These are phyloP conservation scores for Eucommia ulmoides DNA, from an alignment of 257 asterid species.

Conservation along the genomic window DNA sequence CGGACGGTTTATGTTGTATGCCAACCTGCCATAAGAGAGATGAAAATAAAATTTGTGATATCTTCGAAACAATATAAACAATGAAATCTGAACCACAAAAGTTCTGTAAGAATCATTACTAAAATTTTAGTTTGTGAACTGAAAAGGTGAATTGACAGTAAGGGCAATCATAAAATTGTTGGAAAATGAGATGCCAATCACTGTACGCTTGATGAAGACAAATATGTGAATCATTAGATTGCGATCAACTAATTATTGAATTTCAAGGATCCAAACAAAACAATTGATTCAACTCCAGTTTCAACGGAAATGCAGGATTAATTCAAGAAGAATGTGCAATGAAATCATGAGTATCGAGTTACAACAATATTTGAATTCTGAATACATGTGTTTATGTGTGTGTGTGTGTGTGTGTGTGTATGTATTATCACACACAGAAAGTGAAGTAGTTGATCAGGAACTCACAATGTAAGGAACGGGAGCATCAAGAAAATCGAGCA, in stretches of 20 bases:
- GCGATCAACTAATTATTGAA: too few relatives aligned
- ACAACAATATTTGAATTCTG: too few relatives aligned
- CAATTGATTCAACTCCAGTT: background rate
- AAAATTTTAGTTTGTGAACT: too few relatives aligned
- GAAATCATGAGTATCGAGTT: background rate
- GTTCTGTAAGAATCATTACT: too few relatives aligned
- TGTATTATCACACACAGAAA: background rate
- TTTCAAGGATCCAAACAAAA: too few relatives aligned
- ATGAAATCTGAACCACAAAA: too few relatives aligned
- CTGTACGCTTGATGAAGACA: background rate
- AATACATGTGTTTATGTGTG: too few relatives aligned
- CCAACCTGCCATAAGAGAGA: slow-evolving; percentile 91
- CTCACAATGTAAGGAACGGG: slow-evolving; percentile 97
- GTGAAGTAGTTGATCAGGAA: slow-evolving; percentile 1
- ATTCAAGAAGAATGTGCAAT: background rate
- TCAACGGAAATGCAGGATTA: background rate
- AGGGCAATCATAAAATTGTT: background rate
- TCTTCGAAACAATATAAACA: too few relatives aligned
- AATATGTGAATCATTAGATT: too few relatives aligned
- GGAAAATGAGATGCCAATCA: background rate
- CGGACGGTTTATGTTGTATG: slow-evolving; percentile 46
- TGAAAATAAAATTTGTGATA: too few relatives aligned
- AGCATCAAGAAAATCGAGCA: slow-evolving; percentile 94
- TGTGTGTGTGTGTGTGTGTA: too few relatives aligned
- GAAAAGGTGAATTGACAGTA: too few relatives aligned